Evolutionary conservation across 257 asterid genomes (phyloP).

Genomic region (Perilla frutescens): DNA sequence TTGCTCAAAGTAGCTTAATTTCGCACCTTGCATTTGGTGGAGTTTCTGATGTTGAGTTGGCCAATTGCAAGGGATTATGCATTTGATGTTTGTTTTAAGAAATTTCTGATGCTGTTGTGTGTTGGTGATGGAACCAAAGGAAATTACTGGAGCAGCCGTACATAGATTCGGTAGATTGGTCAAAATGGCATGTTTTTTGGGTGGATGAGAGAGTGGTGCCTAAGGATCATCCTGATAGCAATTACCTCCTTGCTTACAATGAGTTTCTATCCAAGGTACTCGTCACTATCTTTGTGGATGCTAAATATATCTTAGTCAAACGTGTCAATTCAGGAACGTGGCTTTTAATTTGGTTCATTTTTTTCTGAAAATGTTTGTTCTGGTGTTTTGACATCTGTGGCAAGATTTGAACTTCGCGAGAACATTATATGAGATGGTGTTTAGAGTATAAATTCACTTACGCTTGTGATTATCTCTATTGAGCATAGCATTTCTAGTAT

Average conservation of each 20-base stretch:
- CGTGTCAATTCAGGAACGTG: too few relatives aligned
- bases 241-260: slow-evolving; percentile 76
- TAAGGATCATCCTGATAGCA: slow-evolving; percentile 90
- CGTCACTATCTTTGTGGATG: neutral
- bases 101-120: slow-evolving; percentile 23
- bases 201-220: slow-evolving; percentile 95
- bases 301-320: too few relatives aligned
- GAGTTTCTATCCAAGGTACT: slow-evolving; percentile 82
- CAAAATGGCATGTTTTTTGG: slow-evolving; percentile 93
- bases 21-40: slow-evolving; percentile 4
- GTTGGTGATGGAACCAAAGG: slow-evolving; percentile 52
- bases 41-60: slow-evolving; percentile 15
- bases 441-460: neutral
- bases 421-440: neutral
- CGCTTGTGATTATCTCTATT: neutral
- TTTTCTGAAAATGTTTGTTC: too few relatives aligned
- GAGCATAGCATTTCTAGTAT: neutral
- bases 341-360: too few relatives aligned
- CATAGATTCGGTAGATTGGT: slow-evolving; percentile 80
- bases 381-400: too few relatives aligned
- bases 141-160: slow-evolving; percentile 79
- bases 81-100: neutral
- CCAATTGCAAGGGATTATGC: neutral
- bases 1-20: neutral
- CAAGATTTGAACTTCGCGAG: too few relatives aligned